Evolutionary conservation across 2,329 filamentous ascomycete species (phyloP), one percentile per base, ranked within the genome.

Genomic region (Beauveria sp.): DNA sequence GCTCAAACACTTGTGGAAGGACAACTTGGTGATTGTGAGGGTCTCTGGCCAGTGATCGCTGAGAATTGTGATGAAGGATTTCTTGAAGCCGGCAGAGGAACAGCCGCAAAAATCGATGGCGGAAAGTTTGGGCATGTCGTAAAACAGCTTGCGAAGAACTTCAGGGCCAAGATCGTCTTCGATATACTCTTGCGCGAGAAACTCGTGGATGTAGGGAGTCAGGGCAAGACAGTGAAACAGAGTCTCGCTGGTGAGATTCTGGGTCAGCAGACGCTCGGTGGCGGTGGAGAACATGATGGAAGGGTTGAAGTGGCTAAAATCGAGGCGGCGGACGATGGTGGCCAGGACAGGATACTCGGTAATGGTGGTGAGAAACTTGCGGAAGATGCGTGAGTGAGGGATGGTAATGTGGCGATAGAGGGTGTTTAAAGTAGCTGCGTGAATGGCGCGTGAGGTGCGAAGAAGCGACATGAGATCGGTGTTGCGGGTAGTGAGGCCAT

Each of bases 291-390:
- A 91, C 64, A 91, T 80, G 60, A 88, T 88, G 59, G 88, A 85
- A 24, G 89, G 90, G 71, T 91, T 92, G 75, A 92, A 92, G 77
- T 92, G 90, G 64, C 89, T 92, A 69, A 94, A 92, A 75, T 94
- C 90, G 51, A 93, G 77, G 55, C 90, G 87, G 62, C 88, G 85
- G 50, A 93, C 89, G 67, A 92, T 85, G 46, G 85, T 87, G 51
- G 90, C 90, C 59, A 92, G 79, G 9, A 85, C 79, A 2, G 85
- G 83, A 70, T 92, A 86, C 62, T 82, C 76, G 51, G 79, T 77
- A 65, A 93, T 79, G 68, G 90, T 89, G 62, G 80, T 79, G 54
- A 92, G 81, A 67, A 92, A 91, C 74, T 93, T 93, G 70, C 86
- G 86, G 76, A 92, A 94, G 71, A 92, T 91, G 63, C 86, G 80